A percentile compares a stretch with the other conserved stretches of the same genome.
These are phyloP conservation scores for Conticribra weissflogii DNA, from an alignment of 108 stramenopile genomes.

Conservation along the genomic window DNA sequence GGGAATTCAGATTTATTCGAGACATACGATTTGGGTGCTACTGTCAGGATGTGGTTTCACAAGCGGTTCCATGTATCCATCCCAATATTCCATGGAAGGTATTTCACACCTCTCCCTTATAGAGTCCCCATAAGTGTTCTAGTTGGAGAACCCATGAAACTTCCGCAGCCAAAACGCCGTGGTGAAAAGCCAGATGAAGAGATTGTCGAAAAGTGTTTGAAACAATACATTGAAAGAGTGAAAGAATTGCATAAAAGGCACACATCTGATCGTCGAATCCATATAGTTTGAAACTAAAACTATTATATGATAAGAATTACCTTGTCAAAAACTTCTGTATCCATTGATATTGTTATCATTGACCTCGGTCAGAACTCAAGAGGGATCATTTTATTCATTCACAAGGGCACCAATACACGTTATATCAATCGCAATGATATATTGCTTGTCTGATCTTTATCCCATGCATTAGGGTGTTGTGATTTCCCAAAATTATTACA, in stretches of 20 bases:
- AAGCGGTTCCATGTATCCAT: slow-evolving; percentile 58
- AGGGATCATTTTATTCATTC: too few species aligned
- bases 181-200: slow-evolving; percentile 49
- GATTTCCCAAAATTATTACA: too few species aligned
- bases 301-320: background rate
- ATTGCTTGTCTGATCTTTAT: too few species aligned
- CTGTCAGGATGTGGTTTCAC: slow-evolving; percentile 59
- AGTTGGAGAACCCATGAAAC: slow-evolving; percentile 53
- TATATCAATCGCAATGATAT: too few species aligned
- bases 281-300: slow-evolving; percentile 8
- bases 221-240: slow-evolving; percentile 53
- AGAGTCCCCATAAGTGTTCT: slow-evolving; percentile 41
- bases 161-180: slow-evolving; percentile 30
- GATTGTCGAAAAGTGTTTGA: slow-evolving; percentile 56
- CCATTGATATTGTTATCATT: too few species aligned
- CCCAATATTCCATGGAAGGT: slow-evolving; percentile 53
- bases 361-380: too few species aligned
- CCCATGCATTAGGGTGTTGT: too few species aligned
- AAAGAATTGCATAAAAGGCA: slow-evolving; percentile 54
- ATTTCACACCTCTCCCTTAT: slow-evolving; percentile 53
- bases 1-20: slow-evolving; percentile 56
- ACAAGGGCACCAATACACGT: too few species aligned
- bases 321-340: background rate
- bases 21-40: too few species aligned
- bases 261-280: slow-evolving; percentile 15